Base-by-base conservation (phyloP, 768 basidiomycete species). In the Russula emetica region DNA sequence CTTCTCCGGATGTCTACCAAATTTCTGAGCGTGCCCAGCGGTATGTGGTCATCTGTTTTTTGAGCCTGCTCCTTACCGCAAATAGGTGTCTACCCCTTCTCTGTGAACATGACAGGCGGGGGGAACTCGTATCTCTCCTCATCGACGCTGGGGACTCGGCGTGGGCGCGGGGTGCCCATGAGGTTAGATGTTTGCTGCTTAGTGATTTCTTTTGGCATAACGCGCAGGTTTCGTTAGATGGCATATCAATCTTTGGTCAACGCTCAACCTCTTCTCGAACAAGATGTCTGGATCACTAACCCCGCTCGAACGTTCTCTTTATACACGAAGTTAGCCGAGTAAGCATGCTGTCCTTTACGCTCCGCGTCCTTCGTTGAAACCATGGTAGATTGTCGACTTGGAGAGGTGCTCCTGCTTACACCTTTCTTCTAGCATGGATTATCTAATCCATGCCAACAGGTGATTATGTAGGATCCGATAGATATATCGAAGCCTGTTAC, bases 61-160 rank as follows among this genome's bases (percentile, higher is more conserved):
- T 40, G 47, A 50, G 49, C 55, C 52, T 52, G 30, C 32, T 38
- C 52, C 54, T 36, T 14, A 67, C 36, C 9, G 38, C 9, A n/a
- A 42, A 8, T 51, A 87, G 86, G 58, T 88, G 88, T 74, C 74
- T 88, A 30, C 77, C 79, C 8, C 75, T 90, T 36, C 73, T 90
- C 18, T 80, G 80, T 22, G 83, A 83, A 32, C 82, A 86, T 69
- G 77, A 82, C 0, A 83, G 82, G 67, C 80, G 85, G 52, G 85
- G 84, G 56, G 84, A 85, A 66, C 70, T 88, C 26, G 71, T 87
- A 32, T 77, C 82, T 61, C 79, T 86, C 28, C 75, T 88, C 10
- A 80, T 87, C 22, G 82, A 86, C 57, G 87, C 87, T 24, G 87
- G 86, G 2, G 85, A 88, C 68, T 83, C 85, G 42, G 86, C 88